Evolutionary conservation across 176 grass and related monocot genomes (phyloP).

Genomic region (Juncus effusus): DNA sequence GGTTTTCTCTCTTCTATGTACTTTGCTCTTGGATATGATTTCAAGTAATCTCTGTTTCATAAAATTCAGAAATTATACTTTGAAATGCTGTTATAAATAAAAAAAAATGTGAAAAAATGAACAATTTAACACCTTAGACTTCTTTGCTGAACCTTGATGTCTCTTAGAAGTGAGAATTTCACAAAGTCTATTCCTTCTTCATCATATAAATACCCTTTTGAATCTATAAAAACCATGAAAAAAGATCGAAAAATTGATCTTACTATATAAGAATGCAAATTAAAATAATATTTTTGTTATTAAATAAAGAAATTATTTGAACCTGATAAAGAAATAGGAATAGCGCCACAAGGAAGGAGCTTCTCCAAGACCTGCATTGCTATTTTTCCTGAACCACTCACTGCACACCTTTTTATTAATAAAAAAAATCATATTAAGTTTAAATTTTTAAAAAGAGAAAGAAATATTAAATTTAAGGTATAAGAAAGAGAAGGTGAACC

Average conservation of each 20-base stretch:
- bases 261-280: background rate
- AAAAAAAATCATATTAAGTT: slow-evolving; percentile 6
- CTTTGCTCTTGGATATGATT: slow-evolving; percentile 81
- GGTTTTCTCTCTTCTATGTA: slow-evolving; percentile 83
- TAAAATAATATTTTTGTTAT: slow-evolving; percentile 5
- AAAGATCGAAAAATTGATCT: slow-evolving; percentile 5
- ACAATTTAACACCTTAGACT: slow-evolving; percentile 96
- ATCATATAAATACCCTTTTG: slow-evolving; percentile 88
- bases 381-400: slow-evolving; percentile 97
- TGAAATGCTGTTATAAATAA: slow-evolving; percentile 26
- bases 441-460: background rate
- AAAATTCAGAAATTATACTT: slow-evolving; percentile 39
- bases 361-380: slow-evolving; percentile 99
- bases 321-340: slow-evolving; percentile 95
- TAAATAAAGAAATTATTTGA: slow-evolving; percentile 14
- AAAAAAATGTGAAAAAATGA: slow-evolving; percentile 23
- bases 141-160: slow-evolving; percentile 87
- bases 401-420: slow-evolving; percentile 61
- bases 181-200: slow-evolving; percentile 93
- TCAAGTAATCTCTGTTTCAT: slow-evolving; percentile 83
- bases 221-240: slow-evolving; percentile 50
- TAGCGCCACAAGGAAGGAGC: slow-evolving; percentile 87
- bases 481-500: slow-evolving; percentile 42
- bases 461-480: slow-evolving; percentile 3
- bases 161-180: slow-evolving; percentile 82